These are phyloP conservation scores for Sindora glabra DNA, from an alignment of 306 rosid genomes.

Conservation along the genomic window DNA sequence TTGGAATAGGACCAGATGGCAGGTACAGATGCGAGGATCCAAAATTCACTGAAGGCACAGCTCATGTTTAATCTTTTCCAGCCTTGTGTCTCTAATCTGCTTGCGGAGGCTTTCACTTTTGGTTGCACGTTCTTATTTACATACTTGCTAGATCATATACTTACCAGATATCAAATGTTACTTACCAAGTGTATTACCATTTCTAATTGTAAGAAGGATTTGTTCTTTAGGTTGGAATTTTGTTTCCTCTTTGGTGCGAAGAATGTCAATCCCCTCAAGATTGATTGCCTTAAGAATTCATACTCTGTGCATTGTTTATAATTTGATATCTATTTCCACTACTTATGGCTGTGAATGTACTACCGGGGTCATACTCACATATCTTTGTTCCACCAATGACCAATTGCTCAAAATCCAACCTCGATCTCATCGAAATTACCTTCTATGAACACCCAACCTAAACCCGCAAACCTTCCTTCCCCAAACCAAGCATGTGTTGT, in stretches of 20 bases:
- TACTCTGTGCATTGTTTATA: neutral
- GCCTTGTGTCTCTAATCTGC: constrained; percentile 6
- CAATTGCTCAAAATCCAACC: constrained; percentile 70
- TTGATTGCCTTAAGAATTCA: neutral
- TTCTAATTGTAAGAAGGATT: constrained; percentile 29
- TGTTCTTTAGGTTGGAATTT: constrained; percentile 44
- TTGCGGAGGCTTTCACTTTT: constrained; percentile 15
- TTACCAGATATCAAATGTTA: constrained; percentile 18
- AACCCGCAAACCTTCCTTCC: constrained; percentile 81
- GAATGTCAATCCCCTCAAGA: constrained; percentile 16
- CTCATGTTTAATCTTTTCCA: constrained; percentile 56
- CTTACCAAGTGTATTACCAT: constrained; percentile 20
- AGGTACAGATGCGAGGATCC: constrained; percentile 98
- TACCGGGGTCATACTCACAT: no score
- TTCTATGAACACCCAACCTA: constrained; percentile 80
- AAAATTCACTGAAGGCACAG: constrained; percentile 93
- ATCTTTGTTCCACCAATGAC: constrained; percentile 52
- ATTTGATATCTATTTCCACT: no score
- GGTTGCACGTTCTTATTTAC: constrained; percentile 31
- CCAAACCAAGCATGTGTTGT: constrained; percentile 72
- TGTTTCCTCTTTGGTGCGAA: constrained; percentile 14
- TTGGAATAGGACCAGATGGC: constrained; percentile 97
- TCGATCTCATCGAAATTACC: constrained; percentile 88
- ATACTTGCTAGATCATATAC: no score
- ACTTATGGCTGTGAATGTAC: no score